Conservation (phyloP, 306 rosid species). For the Biancaea sappan region DNA sequence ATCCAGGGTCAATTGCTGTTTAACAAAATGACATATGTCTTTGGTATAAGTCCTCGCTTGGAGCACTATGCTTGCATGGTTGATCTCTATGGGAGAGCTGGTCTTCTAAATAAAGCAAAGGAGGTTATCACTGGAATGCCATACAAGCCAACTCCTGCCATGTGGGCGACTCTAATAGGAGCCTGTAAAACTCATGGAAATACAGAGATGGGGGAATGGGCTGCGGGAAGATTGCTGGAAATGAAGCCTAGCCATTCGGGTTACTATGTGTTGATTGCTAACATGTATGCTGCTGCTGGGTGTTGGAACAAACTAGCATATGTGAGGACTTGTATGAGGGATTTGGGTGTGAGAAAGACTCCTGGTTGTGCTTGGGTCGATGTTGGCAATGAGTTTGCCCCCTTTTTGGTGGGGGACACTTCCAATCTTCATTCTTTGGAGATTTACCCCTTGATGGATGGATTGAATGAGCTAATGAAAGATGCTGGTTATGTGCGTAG, state of each 20-base stretch:
- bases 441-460: constrained; percentile 62
- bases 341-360: constrained; percentile 71
- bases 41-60: constrained; percentile 54
- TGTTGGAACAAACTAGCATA: constrained; percentile 66
- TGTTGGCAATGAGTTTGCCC: constrained; percentile 57
- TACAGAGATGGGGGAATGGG: constrained; percentile 76
- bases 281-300: constrained; percentile 91
- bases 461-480: constrained; percentile 65
- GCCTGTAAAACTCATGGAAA: constrained; percentile 79
- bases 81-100: constrained; percentile 91
- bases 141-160: constrained; percentile 76
- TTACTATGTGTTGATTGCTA: constrained; percentile 83
- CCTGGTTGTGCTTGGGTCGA: constrained; percentile 86
- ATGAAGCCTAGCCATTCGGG: constrained; percentile 77
- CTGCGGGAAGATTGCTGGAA: constrained; percentile 78
- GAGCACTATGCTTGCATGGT: constrained; percentile 89
- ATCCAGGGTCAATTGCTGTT: constrained; percentile 57
- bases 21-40: constrained; percentile 55
- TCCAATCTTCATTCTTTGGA: constrained; percentile 53
- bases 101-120: constrained; percentile 67
- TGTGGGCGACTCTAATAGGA: constrained; percentile 92
- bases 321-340: constrained; percentile 81
- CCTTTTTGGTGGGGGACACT: constrained; percentile 70
- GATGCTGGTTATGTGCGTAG: constrained; percentile 44
- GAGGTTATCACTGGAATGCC: constrained; percentile 72